These are phyloP conservation scores for Hippophae gyantsensis DNA, from an alignment of 306 rosid genomes.

Conservation along the genomic window DNA sequence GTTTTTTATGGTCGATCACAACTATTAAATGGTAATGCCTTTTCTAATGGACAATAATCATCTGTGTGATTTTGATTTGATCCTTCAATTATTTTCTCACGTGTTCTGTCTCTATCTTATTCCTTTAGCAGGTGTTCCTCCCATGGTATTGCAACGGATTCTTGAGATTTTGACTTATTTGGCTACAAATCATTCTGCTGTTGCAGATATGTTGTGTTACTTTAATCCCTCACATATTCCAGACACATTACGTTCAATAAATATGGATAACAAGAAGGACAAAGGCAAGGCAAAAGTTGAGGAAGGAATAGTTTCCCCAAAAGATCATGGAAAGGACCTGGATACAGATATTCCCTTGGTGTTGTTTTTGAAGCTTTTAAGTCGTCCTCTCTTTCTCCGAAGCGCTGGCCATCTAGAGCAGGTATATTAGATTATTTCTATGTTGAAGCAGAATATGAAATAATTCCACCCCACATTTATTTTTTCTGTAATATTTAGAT, in stretches of 20 bases:
- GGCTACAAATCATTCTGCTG: slow-evolving; percentile 82
- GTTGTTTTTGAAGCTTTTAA: slow-evolving; percentile 76
- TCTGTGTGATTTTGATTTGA: slow-evolving; percentile 10
- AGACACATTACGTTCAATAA: slow-evolving; percentile 33
- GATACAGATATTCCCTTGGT: slow-evolving; percentile 55
- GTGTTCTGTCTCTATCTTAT: slow-evolving; percentile 18
- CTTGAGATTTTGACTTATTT: slow-evolving; percentile 80
- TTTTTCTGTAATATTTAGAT: too few relatives aligned
- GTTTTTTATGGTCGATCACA: slow-evolving; percentile 92
- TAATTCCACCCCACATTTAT: too few relatives aligned
- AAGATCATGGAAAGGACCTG: slow-evolving; percentile 25
- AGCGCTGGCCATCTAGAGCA: slow-evolving; percentile 94
- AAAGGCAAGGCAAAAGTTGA: slow-evolving; percentile 87
- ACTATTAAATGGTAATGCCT: slow-evolving; percentile 70
- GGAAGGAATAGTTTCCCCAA: slow-evolving; percentile 40
- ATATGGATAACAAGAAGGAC: slow-evolving; percentile 42
- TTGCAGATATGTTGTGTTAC: slow-evolving; percentile 77
- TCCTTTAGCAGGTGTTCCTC: slow-evolving; percentile 78
- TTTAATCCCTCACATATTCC: slow-evolving; percentile 49
- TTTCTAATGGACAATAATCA: not conserved
- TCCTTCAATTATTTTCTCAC: slow-evolving; percentile 6
- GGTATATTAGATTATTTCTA: slow-evolving; percentile 20
- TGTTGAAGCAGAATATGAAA: not conserved
- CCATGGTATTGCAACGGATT: slow-evolving; percentile 74
- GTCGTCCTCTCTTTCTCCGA: slow-evolving; percentile 60